Evolutionary conservation across 495 filamentous ascomycete species (phyloP).

Genomic region (Saxophila tyrrhenica): DNA sequence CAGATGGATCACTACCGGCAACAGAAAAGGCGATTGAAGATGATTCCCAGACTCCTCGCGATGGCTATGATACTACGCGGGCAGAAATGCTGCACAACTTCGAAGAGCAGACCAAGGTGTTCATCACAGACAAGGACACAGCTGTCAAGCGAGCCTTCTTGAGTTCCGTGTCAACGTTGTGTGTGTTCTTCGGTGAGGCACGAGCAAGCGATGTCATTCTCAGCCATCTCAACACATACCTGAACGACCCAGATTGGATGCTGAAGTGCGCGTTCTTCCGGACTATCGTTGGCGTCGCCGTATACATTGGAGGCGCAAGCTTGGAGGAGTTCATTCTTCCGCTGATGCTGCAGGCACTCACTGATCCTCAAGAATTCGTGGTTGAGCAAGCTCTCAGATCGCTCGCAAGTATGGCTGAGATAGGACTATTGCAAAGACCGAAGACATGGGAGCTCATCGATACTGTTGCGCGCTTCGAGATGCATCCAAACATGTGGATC

Average conservation of each 20-base stretch:
- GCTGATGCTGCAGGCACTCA: conserved; percentile 91
- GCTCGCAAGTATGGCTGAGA: conserved; percentile 74
- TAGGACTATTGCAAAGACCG: conserved; percentile 75
- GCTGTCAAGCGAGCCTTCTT: conserved; percentile 89
- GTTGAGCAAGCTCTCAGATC: conserved; percentile 83
- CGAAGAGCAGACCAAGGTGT: conserved; percentile 72
- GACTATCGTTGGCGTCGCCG: conserved; percentile 83
- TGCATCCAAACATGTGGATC: conserved; percentile 94
- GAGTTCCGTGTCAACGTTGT: conserved; percentile 83
- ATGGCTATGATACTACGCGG: conserved; percentile 71
- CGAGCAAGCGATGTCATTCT: conserved; percentile 89
- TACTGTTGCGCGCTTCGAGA: conserved; percentile 66
- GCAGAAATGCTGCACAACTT: conserved; percentile 68
- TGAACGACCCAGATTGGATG: conserved; percentile 95
- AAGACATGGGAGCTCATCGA: conserved; percentile 81
- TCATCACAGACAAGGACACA: conserved; percentile 76
- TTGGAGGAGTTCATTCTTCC: conserved; percentile 94
- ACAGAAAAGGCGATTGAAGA: conserved; percentile 70
- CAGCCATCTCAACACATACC: conserved; percentile 91
- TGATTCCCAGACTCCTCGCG: conserved; percentile 53
- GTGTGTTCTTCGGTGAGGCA: conserved; percentile 84
- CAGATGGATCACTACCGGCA: conserved; percentile 69
- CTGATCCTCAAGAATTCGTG: conserved; percentile 90
- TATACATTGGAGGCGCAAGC: conserved; percentile 75
- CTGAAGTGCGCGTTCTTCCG: conserved; percentile 95